Evolutionary conservation across 257 asterid species (phyloP).

Genomic region (Solanum arcanum): DNA sequence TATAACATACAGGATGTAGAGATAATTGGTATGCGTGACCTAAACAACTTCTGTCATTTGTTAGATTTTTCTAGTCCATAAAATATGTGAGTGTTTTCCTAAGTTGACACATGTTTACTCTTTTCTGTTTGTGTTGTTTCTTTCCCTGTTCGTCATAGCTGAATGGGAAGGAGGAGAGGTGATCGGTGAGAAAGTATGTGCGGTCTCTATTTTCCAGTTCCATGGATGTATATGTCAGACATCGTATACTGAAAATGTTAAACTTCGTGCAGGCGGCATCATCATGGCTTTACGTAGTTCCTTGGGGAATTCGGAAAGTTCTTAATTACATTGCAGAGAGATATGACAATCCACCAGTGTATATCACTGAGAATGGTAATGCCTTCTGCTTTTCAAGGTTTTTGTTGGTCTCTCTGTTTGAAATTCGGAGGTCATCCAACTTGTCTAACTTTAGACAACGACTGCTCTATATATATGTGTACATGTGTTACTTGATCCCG

Average conservation of each 20-base stretch:
- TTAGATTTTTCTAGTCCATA: not conserved
- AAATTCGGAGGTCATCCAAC: not conserved
- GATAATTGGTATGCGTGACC: constrained; percentile 26
- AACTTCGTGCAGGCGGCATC: constrained; percentile 37
- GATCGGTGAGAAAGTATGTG: constrained; percentile 38
- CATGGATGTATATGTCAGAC: not conserved
- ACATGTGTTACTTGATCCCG: not conserved
- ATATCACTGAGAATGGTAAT: constrained; percentile 41
- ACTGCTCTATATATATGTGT: not conserved
- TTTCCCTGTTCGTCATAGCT: constrained; percentile 14
- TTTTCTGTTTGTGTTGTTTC: constrained; percentile 3
- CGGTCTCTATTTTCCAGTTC: not conserved
- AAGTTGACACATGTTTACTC: not conserved
- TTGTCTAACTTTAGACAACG: not conserved
- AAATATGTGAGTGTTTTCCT: not conserved
- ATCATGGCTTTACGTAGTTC: constrained; percentile 41
- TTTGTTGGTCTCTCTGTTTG: not conserved
- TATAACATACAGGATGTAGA: constrained; percentile 36
- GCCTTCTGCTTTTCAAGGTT: not conserved
- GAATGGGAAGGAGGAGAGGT: constrained; percentile 43
- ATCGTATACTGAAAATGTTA: not conserved
- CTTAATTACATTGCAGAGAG: constrained; percentile 28
- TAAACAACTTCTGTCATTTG: not conserved
- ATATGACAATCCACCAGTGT: constrained; percentile 35
- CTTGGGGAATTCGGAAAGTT: constrained; percentile 43